These are phyloP conservation scores for Dendrobium officinale DNA, from an alignment of 106 monocot genomes.

Conservation along the genomic window DNA sequence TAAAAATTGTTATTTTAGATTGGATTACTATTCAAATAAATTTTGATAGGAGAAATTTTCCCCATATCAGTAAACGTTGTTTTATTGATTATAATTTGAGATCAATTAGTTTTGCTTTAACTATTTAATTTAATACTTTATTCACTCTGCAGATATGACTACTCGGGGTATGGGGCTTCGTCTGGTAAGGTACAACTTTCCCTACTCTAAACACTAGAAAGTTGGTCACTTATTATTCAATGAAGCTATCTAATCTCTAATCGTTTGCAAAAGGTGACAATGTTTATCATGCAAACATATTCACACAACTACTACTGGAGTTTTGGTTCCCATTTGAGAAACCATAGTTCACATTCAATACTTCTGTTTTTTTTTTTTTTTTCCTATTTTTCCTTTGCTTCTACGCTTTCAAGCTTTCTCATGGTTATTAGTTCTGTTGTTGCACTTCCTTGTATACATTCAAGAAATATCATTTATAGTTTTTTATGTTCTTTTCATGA, in stretches of 20 bases:
- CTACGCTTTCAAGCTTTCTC: neutral
- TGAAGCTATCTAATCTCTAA: too few relatives aligned
- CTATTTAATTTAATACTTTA: neutral
- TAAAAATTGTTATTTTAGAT: neutral
- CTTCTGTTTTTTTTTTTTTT: neutral
- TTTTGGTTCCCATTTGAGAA: neutral
- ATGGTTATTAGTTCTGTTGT: neutral
- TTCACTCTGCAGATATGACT: slow-evolving; percentile 59
- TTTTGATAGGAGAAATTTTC: neutral
- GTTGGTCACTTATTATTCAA: neutral
- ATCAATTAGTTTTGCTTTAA: neutral
- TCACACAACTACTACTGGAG: neutral
- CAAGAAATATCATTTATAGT: neutral
- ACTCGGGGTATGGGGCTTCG: slow-evolving; percentile 82
- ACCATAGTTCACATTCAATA: neutral
- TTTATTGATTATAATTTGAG: neutral
- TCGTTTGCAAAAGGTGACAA: neutral
- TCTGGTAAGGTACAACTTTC: slow-evolving; percentile 53
- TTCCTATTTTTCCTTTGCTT: neutral
- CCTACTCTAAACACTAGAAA: slow-evolving; percentile 4
- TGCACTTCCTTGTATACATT: neutral
- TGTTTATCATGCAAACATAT: neutral
- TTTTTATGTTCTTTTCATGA: neutral
- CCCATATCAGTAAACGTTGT: neutral
- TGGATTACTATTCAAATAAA: neutral